phyloP scores from a whole-genome alignment of 2,329 filamentous ascomycete genomes.

The Aaosphaeria arxii region DNA sequence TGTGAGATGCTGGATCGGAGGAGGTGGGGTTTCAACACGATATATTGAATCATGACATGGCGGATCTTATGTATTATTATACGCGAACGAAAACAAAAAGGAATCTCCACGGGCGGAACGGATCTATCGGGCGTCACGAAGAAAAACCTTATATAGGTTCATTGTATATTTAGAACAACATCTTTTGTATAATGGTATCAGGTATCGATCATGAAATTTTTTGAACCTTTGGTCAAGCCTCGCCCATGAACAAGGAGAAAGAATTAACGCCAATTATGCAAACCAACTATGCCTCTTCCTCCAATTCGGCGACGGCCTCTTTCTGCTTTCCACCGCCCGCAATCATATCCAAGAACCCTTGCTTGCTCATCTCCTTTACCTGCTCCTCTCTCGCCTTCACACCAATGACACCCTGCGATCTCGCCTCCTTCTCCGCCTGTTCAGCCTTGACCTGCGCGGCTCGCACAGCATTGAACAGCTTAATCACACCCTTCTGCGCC shows the following conservation, averaged over 20 bases:
- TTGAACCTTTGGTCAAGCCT: too few species aligned
- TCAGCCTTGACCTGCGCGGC: slow-evolving; percentile 87
- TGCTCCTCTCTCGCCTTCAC: slow-evolving; percentile 76
- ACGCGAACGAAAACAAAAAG: too few species aligned
- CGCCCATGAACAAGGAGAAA: too few species aligned
- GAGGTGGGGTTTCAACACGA: not conserved
- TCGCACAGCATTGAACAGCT: slow-evolving; percentile 92
- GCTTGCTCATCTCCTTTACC: slow-evolving; percentile 93
- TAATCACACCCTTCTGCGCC: slow-evolving; percentile 89
- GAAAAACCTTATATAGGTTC: too few species aligned
- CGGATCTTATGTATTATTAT: too few species aligned
- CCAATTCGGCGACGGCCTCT: slow-evolving; percentile 7
- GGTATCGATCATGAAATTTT: not conserved
- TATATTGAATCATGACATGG: too few species aligned
- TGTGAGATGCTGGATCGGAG: slow-evolving; percentile 1
- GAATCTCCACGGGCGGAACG: too few species aligned
- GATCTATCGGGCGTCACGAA: too few species aligned
- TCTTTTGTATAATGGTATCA: not conserved
- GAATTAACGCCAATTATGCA: too few species aligned
- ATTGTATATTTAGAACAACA: not conserved
- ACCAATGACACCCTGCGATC: slow-evolving; percentile 73
- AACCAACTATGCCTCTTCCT: too few species aligned
- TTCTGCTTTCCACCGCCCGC: slow-evolving; percentile 53
- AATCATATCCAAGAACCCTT: slow-evolving; percentile 93
- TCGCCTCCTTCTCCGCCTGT: slow-evolving; percentile 68